Percentiles rank a stretch among this genome's conserved stretches.
Conservation (phyloP, 805 yeast species). For the Pichia pseudocactophila region DNA sequence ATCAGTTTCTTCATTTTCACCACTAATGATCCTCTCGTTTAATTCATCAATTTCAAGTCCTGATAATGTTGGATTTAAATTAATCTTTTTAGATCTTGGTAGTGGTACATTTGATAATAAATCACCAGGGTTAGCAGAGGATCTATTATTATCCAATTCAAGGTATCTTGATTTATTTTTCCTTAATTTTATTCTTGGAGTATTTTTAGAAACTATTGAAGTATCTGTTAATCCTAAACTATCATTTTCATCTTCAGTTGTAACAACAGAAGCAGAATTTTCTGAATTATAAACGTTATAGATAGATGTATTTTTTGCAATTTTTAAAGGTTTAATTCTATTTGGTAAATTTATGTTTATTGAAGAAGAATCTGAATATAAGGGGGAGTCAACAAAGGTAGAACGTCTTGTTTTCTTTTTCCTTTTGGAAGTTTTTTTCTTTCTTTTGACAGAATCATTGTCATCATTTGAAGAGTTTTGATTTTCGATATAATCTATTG, state of each 20-base stretch:
- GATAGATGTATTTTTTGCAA: neutral
- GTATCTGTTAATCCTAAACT: conserved; percentile 9
- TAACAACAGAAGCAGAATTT: conserved; percentile 4
- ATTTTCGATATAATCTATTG: conserved; percentile 5
- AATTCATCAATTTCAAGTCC: conserved; percentile 19
- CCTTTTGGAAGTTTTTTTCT: neutral
- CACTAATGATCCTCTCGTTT: conserved; percentile 34
- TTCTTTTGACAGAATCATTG: neutral
- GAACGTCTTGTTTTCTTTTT: neutral
- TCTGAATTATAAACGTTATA: neutral
- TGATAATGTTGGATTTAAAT: conserved; percentile 3
- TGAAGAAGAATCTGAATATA: neutral
- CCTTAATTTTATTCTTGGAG: neutral
- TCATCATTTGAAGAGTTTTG: neutral
- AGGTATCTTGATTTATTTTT: conserved; percentile 35
- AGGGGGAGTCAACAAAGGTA: neutral
- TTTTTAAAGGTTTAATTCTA: neutral
- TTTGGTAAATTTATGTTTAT: neutral
- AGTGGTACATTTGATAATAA: conserved; percentile 73
- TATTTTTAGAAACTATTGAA: neutral
- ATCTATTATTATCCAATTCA: conserved; percentile 40
- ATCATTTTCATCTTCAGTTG: conserved; percentile 21
- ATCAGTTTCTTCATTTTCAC: conserved; percentile 60
- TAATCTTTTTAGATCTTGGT: conserved; percentile 13
- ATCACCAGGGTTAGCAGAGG: conserved; percentile 73